Conservation (phyloP, 805 yeast species). For the Starmerella bacillaris region DNA sequence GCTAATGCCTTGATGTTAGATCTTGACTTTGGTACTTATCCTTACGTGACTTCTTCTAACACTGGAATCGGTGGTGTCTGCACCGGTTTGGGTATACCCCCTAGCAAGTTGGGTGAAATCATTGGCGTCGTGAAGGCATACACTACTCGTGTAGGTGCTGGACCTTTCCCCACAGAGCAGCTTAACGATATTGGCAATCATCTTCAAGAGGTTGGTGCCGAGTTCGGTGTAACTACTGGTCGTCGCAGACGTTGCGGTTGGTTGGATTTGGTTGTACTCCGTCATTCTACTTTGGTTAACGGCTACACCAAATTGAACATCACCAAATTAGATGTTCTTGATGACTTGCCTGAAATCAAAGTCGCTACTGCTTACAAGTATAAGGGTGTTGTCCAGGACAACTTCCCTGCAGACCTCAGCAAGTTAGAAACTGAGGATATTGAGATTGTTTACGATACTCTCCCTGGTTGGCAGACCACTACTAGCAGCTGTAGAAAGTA, state of each 20-base stretch:
- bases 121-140: slow-evolving; percentile 97
- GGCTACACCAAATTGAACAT: slow-evolving; percentile 89
- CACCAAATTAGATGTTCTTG: slow-evolving; percentile 90
- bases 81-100: slow-evolving; percentile 95
- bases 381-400: slow-evolving; percentile 53
- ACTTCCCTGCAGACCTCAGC: slow-evolving; percentile 85
- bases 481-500: slow-evolving; percentile 54
- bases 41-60: slow-evolving; percentile 86
- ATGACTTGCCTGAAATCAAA: slow-evolving; percentile 70
- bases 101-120: slow-evolving; percentile 55
- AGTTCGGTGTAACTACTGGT: slow-evolving; percentile 95
- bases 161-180: slow-evolving; percentile 98
- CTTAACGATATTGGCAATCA: slow-evolving; percentile 71
- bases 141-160: slow-evolving; percentile 97
- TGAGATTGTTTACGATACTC: slow-evolving; percentile 76
- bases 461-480: slow-evolving; percentile 87
- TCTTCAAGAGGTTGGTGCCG: slow-evolving; percentile 83
- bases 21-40: slow-evolving; percentile 94
- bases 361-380: slow-evolving; percentile 71
- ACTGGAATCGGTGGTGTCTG: slow-evolving; percentile 97
- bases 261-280: slow-evolving; percentile 89
- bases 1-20: slow-evolving; percentile 97
- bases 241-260: slow-evolving; percentile 98
- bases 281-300: slow-evolving; percentile 76
- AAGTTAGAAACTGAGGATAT: slow-evolving; percentile 50